Conservation (phyloP, 1,284 basidiomycete species). For the Ceratobasidium sp. region DNA sequence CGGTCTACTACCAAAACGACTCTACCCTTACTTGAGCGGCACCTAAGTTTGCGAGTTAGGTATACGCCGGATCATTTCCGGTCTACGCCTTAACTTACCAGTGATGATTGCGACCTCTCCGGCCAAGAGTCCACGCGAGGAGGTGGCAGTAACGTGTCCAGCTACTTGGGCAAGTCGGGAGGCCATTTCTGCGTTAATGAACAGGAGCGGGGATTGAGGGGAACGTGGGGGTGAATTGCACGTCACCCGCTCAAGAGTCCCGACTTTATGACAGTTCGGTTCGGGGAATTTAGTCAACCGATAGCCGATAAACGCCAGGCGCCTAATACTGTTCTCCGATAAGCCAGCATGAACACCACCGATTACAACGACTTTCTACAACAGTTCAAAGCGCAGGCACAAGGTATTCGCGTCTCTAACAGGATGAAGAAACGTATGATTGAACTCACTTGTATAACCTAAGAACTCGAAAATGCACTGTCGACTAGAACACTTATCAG, state of each 20-base stretch:
- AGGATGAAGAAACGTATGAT: background rate
- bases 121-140: constrained; percentile 69
- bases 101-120: constrained; percentile 88
- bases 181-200: constrained; percentile 56
- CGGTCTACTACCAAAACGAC: constrained; percentile 8
- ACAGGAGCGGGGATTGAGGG: background rate
- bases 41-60: constrained; percentile 54
- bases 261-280: constrained; percentile 11
- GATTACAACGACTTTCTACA: constrained; percentile 25
- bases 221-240: constrained; percentile 53
- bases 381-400: constrained; percentile 15
- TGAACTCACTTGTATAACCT: background rate
- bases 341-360: constrained; percentile 9
- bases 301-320: constrained; percentile 9
- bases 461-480: constrained; percentile 25
- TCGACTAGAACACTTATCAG: background rate
- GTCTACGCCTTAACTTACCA: constrained; percentile 56
- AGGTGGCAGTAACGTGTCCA: constrained; percentile 66
- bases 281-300: constrained; percentile 10
- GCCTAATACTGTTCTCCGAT: background rate
- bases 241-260: background rate
- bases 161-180: constrained; percentile 73
- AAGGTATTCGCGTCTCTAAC: background rate
- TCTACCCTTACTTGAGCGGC: constrained; percentile 68
- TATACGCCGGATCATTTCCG: constrained; percentile 39